Base-by-base conservation (phyloP, 768 basidiomycete species). In the Rhodotorula graminis region DNA sequence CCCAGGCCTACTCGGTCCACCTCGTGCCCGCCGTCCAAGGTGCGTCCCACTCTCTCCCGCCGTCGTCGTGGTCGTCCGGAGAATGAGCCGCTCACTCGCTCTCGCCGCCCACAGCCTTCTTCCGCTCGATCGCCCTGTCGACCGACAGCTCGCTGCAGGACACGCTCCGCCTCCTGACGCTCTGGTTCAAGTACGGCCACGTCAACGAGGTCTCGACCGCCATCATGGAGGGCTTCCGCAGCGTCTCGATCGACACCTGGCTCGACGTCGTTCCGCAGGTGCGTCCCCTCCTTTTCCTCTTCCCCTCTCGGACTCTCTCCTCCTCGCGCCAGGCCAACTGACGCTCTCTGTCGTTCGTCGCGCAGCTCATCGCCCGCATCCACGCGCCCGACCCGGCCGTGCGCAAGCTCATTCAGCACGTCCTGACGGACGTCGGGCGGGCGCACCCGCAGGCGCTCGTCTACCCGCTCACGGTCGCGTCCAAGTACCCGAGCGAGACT, bases 251-350 rank as follows among this genome's bases (percentile, higher is more conserved):
- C 64, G 93, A 99, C 79, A 98, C 94, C 0, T 99, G 96, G 96
- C 85, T 99, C 52, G 93, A 98, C 78, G 96, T 99, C 75, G 93
- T 98, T 67, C 96, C 96, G 60, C 95, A 98, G 86, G 94, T 92
- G 80, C 57, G 52, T 68, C 55, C 52, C 4, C 23, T 27, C 40
- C 42, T 44, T 44, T 15, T 8, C 8, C 42, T 44, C 42, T 8
- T 27, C 2, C 3, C n/a, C 11, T 40, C 21, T 65, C 31, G 37
- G 15, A 47, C 18, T n/a, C 37, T 23, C 8, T 49, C 47, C n/a
- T 61, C 19, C 14, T 57, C 46, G 27, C 46, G 37, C 37, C 5
- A 4, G 9, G 37, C 9, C 37, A 0, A 52, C 50, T 15, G 27
- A 42, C 60, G 25, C 44, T 0, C 14, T 40, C 29, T 63, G 64